Conservation (phyloP, 306 rosid genomes). For the Benincasa hispida region DNA sequence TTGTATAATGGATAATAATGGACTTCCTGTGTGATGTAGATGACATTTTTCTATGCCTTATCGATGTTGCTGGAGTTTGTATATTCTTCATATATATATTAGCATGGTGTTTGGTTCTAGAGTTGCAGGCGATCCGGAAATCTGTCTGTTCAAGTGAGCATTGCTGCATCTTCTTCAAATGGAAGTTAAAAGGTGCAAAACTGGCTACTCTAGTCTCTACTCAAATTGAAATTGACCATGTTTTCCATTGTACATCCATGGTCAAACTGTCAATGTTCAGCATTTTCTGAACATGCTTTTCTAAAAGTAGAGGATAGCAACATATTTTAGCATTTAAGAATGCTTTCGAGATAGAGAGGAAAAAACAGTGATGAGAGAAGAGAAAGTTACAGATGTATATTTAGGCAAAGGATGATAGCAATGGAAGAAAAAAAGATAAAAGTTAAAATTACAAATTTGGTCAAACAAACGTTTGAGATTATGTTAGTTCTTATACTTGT, state of each 20-base stretch:
- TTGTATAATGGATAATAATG: constrained; percentile 1
- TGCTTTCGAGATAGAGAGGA: not conserved
- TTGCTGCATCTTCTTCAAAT: not conserved
- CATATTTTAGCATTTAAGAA: not conserved
- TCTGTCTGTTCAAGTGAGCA: not conserved
- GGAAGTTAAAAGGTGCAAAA: not conserved
- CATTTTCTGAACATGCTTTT: not conserved
- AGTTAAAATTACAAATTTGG: no score
- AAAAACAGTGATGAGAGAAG: not conserved
- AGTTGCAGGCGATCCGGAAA: not conserved
- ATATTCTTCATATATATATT: not conserved
- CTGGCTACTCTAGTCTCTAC: not conserved
- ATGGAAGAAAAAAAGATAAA: no score
- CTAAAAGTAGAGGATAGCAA: not conserved
- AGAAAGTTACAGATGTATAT: no score
- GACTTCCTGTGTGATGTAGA: constrained; percentile 6
- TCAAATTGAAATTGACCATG: not conserved
- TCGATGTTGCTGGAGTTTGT: not conserved
- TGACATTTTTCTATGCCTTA: not conserved
- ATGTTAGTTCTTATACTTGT: no score
- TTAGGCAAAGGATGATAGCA: no score
- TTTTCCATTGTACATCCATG: not conserved
- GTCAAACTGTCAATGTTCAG: not conserved
- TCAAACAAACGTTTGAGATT: no score
- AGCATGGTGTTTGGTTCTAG: not conserved